Base-by-base conservation (phyloP, 176 grass and related monocot genomes). In the Tuctoria greenei region DNA sequence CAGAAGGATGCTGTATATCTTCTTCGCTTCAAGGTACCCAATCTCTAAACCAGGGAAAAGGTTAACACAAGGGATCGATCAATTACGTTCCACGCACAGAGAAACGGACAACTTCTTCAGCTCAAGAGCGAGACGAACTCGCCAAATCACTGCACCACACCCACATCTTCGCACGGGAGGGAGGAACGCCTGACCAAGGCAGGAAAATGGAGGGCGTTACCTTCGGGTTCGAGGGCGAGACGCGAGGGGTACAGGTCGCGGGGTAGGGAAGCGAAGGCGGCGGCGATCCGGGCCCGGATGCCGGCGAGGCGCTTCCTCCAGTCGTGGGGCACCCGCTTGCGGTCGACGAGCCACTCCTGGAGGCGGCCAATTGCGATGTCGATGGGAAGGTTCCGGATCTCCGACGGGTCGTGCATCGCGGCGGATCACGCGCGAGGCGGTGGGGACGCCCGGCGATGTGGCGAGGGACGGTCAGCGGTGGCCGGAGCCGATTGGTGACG, bases 261-360 rank as follows among this genome's bases (percentile, higher is more conserved):
- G 0, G 89, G 95, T 31, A 99, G 84, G 1, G 79, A 71, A 11
- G 85, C 7, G 76, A 84, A 90, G 50, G 89, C 86, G 2, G 87
- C 71, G 16, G 95, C 80, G 75, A 92, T 64, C 41, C 91, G 85
- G 36, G 91, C 82, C 43, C 86, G 88, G 60, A 91, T 69, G 21
- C 74, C 41, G 69, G 51, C 81, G 31, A 93, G 69, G 52, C 88
- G 85, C 81, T 97, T 97, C 85, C 90, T 87, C 94, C 94, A 93
- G 83, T 97, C 94, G 34, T 88, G 86, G 35, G 94, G 91, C 43
- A 97, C 90, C 61, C 80, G 88, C 91, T 92, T 94, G 52, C 95
- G 91, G 86, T 95, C 95, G 68, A 98, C 95, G 67, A 98, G 81
- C 95, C 95, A 99, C 88, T 99, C 95, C 86, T 86, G 89, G 21